phyloP scores from a whole-genome alignment of 2,329 filamentous ascomycete genomes.

The Pseudogymnoascus sp. region DNA sequence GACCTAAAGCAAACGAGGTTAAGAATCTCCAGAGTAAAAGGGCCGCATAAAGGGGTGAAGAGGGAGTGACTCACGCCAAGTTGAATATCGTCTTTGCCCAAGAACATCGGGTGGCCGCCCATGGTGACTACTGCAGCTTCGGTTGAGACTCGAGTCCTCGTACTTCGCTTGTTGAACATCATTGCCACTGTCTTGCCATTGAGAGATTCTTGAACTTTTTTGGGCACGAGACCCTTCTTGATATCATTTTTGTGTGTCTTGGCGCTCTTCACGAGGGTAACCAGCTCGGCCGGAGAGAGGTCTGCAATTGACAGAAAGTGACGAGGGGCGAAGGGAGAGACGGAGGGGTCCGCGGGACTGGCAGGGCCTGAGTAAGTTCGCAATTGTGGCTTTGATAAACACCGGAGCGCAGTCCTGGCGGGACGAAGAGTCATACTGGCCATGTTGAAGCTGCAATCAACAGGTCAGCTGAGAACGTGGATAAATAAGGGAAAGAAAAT shows the following conservation, averaged over 20 bases:
- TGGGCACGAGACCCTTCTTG: slow-evolving; percentile 59
- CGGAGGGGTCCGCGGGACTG: slow-evolving; percentile 17
- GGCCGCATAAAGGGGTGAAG: neutral
- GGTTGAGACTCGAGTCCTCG: slow-evolving; percentile 85
- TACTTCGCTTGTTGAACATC: slow-evolving; percentile 95
- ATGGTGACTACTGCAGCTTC: slow-evolving; percentile 83
- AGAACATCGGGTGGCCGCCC: slow-evolving; percentile 91
- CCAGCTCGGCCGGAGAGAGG: slow-evolving; percentile 70
- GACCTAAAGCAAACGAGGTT: slow-evolving; percentile 41
- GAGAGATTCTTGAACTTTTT: slow-evolving; percentile 53
- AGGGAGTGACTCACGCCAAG: slow-evolving; percentile 57
- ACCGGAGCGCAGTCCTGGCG: slow-evolving; percentile 21
- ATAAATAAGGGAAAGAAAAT: neutral
- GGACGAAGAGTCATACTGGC: slow-evolving; percentile 19
- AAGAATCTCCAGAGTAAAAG: neutral
- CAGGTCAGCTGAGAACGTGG: slow-evolving; percentile 14
- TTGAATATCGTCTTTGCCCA: slow-evolving; percentile 94
- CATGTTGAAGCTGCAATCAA: slow-evolving; percentile 16
- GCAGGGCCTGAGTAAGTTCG: slow-evolving; percentile 19
- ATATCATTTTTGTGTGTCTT: slow-evolving; percentile 65
- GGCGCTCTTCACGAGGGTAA: slow-evolving; percentile 75
- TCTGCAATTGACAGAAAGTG: slow-evolving; percentile 91
- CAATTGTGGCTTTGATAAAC: slow-evolving; percentile 18
- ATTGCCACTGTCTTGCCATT: slow-evolving; percentile 78
- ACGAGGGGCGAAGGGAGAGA: slow-evolving; percentile 56